Conservation (phyloP, 1,139 yeast species). For the Blastobotrys arbuscula region DNA sequence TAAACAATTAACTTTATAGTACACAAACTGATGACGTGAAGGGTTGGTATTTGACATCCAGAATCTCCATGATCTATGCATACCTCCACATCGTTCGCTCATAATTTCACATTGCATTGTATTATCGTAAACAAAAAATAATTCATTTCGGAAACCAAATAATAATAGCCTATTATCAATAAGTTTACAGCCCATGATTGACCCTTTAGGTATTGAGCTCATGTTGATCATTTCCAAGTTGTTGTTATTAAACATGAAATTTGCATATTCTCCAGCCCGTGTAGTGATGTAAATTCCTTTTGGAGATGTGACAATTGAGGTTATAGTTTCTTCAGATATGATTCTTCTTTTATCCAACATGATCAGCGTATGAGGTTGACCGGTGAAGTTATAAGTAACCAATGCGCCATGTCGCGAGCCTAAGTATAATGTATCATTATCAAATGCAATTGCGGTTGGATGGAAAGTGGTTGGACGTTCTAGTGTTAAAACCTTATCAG, state of each 20-base stretch:
- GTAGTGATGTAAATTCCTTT: constrained; percentile 23
- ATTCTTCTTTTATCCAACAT: constrained; percentile 45
- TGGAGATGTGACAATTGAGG: constrained; percentile 40
- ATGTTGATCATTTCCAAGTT: constrained; percentile 43
- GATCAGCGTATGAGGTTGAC: constrained; percentile 12
- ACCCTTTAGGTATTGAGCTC: constrained; percentile 68
- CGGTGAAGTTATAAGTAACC: constrained; percentile 45
- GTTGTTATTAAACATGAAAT: constrained; percentile 14
- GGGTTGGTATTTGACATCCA: constrained; percentile 16
- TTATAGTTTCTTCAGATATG: constrained; percentile 69
- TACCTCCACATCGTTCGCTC: constrained; percentile 82
- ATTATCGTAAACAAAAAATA: constrained; percentile 80
- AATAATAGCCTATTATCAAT: constrained; percentile 50
- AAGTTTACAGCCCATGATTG: constrained; percentile 63
- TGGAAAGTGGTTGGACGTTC: constrained; percentile 43
- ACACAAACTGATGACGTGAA: constrained; percentile 38
- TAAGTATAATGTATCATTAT: constrained; percentile 44
- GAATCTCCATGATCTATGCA: constrained; percentile 72
- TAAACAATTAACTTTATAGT: constrained; percentile 46
- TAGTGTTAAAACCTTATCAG: constrained; percentile 16
- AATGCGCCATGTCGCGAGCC: constrained; percentile 72
- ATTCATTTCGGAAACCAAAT: constrained; percentile 77
- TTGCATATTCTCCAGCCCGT: constrained; percentile 27
- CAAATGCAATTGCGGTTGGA: constrained; percentile 51
- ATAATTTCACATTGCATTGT: constrained; percentile 65